These are phyloP conservation scores for Phytophthora pistaciae DNA, from an alignment of 352 stramenopile genomes.

Conservation along the genomic window DNA sequence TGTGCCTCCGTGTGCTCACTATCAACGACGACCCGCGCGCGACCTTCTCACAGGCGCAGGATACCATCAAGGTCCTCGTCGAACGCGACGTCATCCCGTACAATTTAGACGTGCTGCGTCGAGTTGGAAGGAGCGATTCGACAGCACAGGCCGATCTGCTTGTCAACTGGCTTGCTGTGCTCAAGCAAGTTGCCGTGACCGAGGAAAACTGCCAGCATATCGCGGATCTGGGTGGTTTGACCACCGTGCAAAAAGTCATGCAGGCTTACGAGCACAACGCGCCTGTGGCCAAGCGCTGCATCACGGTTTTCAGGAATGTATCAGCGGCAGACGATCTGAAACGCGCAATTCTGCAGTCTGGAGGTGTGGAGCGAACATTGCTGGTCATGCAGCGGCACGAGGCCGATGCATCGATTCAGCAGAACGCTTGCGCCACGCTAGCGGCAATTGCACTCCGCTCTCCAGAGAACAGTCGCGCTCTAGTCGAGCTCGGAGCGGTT, in stretches of 20 bases:
- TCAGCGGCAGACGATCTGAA: constrained; percentile 81
- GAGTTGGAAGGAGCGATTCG: constrained; percentile 11
- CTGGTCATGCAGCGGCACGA: constrained; percentile 64
- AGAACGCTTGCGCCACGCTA: constrained; percentile 79
- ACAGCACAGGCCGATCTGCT: constrained; percentile 48
- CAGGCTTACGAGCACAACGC: constrained; percentile 56
- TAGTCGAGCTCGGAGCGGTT: constrained; percentile 63
- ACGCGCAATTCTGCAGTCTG: constrained; percentile 62
- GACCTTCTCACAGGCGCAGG: constrained; percentile 76
- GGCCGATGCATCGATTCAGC: constrained; percentile 63
- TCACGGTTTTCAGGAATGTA: constrained; percentile 79
- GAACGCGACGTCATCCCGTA: constrained; percentile 62
- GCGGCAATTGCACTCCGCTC: constrained; percentile 75
- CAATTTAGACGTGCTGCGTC: constrained; percentile 49
- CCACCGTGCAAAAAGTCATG: constrained; percentile 67
- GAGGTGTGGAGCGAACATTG: constrained; percentile 60
- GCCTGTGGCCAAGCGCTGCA: constrained; percentile 64
- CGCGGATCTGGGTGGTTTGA: constrained; percentile 62
- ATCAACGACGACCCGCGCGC: constrained; percentile 77
- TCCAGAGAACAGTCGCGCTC: constrained; percentile 62
- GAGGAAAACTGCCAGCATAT: constrained; percentile 84
- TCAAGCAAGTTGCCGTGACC: constrained; percentile 83
- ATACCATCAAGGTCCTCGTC: constrained; percentile 72
- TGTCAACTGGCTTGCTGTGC: constrained; percentile 66
- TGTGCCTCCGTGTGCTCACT: constrained; percentile 66